Conservation (phyloP, 192 early-diverging fungal species). For the Gigaspora rosea region DNA sequence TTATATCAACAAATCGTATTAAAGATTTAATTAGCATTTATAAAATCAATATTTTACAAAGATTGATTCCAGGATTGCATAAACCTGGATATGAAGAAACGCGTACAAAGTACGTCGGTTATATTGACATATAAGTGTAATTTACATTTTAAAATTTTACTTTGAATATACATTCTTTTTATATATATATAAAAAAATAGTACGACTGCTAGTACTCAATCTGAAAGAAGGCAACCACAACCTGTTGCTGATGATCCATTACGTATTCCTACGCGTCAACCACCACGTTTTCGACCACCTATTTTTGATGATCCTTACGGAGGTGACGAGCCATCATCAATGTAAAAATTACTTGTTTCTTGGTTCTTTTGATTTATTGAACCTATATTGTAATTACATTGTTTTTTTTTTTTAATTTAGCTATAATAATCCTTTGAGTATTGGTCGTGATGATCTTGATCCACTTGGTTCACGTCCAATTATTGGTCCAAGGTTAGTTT, state of each 20-base stretch:
- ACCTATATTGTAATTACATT: background rate
- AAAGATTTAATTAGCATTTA: constrained; percentile 62
- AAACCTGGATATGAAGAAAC: constrained; percentile 73
- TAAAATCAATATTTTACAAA: constrained; percentile 65
- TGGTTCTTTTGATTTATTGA: background rate
- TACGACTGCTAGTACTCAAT: background rate
- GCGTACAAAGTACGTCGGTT: constrained; percentile 9
- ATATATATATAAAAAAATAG: background rate
- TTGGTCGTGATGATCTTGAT: constrained; percentile 78
- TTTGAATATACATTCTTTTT: background rate
- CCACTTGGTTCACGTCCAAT: constrained; percentile 52
- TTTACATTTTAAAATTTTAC: constrained; percentile 7
- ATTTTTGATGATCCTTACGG: constrained; percentile 51
- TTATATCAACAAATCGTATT: constrained; percentile 57
- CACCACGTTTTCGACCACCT: constrained; percentile 42
- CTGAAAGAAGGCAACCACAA: constrained; percentile 22
- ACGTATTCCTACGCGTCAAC: constrained; percentile 38
- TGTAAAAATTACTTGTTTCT: background rate
- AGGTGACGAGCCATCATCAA: constrained; percentile 43
- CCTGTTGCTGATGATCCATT: constrained; percentile 42
- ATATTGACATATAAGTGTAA: background rate
- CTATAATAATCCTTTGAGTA: constrained; percentile 53
- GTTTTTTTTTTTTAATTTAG: constrained; percentile 5
- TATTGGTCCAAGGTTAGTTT: constrained; percentile 47
- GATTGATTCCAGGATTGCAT: constrained; percentile 65